Evolutionary conservation across 2,329 filamentous ascomycete genomes (phyloP).

Genomic region (Eutypa lata): DNA sequence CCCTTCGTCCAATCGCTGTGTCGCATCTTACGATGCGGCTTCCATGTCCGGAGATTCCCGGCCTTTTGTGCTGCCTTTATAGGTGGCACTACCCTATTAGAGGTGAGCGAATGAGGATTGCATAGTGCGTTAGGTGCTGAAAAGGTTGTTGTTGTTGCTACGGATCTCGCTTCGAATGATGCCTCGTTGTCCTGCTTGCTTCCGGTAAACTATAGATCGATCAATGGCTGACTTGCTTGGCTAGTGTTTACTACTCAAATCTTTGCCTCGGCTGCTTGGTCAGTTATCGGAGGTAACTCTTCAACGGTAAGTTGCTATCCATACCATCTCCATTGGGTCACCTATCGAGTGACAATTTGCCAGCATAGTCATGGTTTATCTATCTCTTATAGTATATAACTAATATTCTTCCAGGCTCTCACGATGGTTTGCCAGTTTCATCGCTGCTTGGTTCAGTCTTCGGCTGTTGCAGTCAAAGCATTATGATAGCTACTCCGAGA

Average conservation of each 20-base stretch:
- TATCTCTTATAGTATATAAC: slow-evolving; percentile 8
- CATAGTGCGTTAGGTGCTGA: no score
- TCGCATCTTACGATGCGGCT: slow-evolving; percentile 46
- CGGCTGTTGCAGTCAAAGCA: slow-evolving; percentile 56
- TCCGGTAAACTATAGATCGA: no score
- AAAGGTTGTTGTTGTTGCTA: no score
- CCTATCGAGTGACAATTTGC: no score
- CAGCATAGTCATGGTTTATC: no score
- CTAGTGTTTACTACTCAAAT: slow-evolving; percentile 22
- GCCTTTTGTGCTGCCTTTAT: slow-evolving; percentile 60
- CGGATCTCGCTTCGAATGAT: not conserved
- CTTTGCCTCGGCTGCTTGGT: slow-evolving; percentile 19
- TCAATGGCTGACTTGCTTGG: not conserved
- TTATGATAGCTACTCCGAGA: slow-evolving; percentile 41
- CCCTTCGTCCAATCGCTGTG: slow-evolving; percentile 30
- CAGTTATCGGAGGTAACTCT: slow-evolving; percentile 20
- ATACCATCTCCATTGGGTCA: no score
- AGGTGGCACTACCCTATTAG: slow-evolving; percentile 59
- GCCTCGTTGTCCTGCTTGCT: no score
- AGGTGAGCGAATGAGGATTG: slow-evolving; percentile 39
- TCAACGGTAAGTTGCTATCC: slow-evolving; percentile 28
- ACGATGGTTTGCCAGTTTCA: slow-evolving; percentile 55
- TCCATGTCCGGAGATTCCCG: slow-evolving; percentile 57
- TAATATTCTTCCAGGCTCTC: slow-evolving; percentile 42
- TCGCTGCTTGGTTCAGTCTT: slow-evolving; percentile 56